Evolutionary conservation across 805 yeast species (phyloP), one percentile per base, ranked within the genome.

Genomic region (Kodamaea lidongshanica): DNA sequence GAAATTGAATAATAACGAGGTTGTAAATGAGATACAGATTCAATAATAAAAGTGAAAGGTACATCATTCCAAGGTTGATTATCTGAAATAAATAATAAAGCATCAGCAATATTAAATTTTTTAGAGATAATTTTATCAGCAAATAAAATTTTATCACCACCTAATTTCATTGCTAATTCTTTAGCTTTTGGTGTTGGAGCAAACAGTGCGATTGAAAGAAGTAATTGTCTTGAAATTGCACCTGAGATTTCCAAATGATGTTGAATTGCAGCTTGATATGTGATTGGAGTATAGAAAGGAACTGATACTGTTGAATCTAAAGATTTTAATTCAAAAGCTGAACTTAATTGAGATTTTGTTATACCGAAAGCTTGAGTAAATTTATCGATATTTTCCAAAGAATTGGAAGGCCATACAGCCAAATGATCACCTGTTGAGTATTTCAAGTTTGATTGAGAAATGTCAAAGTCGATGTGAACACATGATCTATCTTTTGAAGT

Each of bases 1-100:
- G 96, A 88, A 44, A 89, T 89, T 13, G 97, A 89, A 61, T 89
- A 89, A 63, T 86, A 89, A 57, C 98, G 88, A 23, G 96, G 95
- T 56, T 82, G 94, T 49, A 92, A 64, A 44, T 77, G 83, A 24
- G 87, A 73, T 39, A 92, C 56, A 17, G 80, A 70, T 63, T 89
- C 98, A 44, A 88, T 65, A 22, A 92, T 58, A 50, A 88, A 84
- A 38, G 77, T 78, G 65, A 89, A 81, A 18, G 97, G 96, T 27
- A 89, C 82, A 10, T 56, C 46, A 9, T 52, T 43, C 97, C 97
- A 92, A n/a, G 73, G 56, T 16, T 39, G 48, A 34, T 84, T 86
- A 9, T 63, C 47, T 10, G 95, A 81, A 25, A 88, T 54, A 13
- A 55, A 35, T 28, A 68, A 57, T 41, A 89, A 66, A 6, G 82